Evolutionary conservation across 2,329 filamentous ascomycete genomes (phyloP).

Genomic region (Fusarium sp.): DNA sequence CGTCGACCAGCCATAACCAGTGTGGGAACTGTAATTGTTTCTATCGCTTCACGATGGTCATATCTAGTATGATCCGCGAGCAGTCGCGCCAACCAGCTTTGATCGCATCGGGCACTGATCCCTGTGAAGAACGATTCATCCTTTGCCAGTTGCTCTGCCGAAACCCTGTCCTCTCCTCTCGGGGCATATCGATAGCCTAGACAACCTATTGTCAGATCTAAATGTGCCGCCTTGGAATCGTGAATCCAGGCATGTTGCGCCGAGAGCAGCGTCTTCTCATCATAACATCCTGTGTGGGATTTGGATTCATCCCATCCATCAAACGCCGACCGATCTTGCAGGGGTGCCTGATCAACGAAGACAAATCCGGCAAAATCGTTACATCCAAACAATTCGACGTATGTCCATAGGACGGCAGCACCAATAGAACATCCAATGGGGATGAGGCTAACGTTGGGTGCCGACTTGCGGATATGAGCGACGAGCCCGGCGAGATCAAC

Average conservation of each 20-base stretch:
- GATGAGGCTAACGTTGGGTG: constrained; percentile 31
- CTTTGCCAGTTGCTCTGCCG: constrained; percentile 36
- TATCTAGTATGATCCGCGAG: constrained; percentile 46
- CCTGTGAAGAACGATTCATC: constrained; percentile 44
- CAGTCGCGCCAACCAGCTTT: constrained; percentile 44
- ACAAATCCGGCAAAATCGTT: constrained; percentile 44
- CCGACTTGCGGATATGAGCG: constrained; percentile 35
- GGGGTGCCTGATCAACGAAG: constrained; percentile 46
- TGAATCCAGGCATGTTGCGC: constrained; percentile 44
- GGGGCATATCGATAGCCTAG: constrained; percentile 45
- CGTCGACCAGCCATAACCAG: constrained; percentile 45
- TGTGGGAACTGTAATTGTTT: constrained; percentile 42
- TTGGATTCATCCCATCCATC: constrained; percentile 41
- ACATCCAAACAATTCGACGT: constrained; percentile 44
- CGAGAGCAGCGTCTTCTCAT: constrained; percentile 43
- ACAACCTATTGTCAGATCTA: constrained; percentile 43
- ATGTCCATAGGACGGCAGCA: constrained; percentile 47
- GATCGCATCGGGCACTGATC: constrained; percentile 44
- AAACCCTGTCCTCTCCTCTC: constrained; percentile 32
- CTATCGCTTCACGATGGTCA: constrained; percentile 45
- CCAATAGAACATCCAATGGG: constrained; percentile 47
- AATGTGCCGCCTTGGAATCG: constrained; percentile 38
- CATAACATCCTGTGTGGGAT: constrained; percentile 43
- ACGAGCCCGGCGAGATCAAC: constrained; percentile 40
- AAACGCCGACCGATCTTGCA: constrained; percentile 44